These are phyloP conservation scores for Miscanthus lutarioriparius DNA, from an alignment of 176 grass and related monocot species.

Conservation along the genomic window DNA sequence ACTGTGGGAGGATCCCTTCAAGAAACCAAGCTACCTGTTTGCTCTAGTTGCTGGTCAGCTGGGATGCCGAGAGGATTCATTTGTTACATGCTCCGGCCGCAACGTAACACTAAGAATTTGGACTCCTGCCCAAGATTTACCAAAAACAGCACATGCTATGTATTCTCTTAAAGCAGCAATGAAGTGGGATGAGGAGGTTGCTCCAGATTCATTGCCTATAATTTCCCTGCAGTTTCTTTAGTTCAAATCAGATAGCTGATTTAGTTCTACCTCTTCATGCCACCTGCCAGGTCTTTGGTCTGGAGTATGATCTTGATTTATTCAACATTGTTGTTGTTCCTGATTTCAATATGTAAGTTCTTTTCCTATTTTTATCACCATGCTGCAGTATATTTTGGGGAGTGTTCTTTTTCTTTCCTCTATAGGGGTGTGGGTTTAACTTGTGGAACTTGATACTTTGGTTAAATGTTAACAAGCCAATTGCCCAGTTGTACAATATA, in stretches of 20 bases:
- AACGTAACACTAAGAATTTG: slow-evolving; percentile 85
- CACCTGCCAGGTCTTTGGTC: slow-evolving; percentile 91
- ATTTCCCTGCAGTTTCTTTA: not conserved
- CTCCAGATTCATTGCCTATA: slow-evolving; percentile 14
- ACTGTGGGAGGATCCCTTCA: slow-evolving; percentile 93
- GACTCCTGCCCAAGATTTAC: slow-evolving; percentile 95
- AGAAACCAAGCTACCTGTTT: slow-evolving; percentile 98
- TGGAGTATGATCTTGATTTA: slow-evolving; percentile 97
- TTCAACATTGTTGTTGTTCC: slow-evolving; percentile 99
- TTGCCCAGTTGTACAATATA: not conserved
- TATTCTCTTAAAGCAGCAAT: slow-evolving; percentile 99
- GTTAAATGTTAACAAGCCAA: not conserved
- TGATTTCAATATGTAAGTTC: slow-evolving; percentile 98
- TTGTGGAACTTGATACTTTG: not conserved
- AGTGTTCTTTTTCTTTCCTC: not conserved
- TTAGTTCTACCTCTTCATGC: slow-evolving; percentile 24
- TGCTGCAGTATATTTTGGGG: slow-evolving; percentile 4
- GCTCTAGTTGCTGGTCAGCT: slow-evolving; percentile 95
- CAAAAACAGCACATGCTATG: slow-evolving; percentile 98
- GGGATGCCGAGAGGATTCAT: slow-evolving; percentile 82
- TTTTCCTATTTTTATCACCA: slow-evolving; percentile 12
- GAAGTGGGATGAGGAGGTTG: slow-evolving; percentile 98
- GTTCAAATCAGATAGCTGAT: slow-evolving; percentile 34
- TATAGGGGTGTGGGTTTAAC: not conserved
- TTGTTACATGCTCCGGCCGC: slow-evolving; percentile 82